Percentiles rank a stretch among this genome's conserved stretches.
These are phyloP conservation scores for Neostapfia colusana DNA, from an alignment of 176 grass and related monocot genomes.

Conservation along the genomic window DNA sequence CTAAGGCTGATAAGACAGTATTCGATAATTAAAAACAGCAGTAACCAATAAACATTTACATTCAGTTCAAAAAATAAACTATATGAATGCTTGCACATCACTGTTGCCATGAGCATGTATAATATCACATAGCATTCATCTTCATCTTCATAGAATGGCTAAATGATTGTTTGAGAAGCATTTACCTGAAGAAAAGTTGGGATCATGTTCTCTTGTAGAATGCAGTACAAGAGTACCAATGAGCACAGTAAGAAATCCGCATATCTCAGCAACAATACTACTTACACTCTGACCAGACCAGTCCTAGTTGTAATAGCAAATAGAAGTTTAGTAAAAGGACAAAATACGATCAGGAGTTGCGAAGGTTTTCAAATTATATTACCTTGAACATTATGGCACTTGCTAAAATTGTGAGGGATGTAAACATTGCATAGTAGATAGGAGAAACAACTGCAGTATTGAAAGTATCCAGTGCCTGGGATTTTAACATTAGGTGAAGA, in stretches of 20 bases:
- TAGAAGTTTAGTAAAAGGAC: background rate
- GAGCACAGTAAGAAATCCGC: conserved; percentile 89
- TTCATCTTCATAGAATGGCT: background rate
- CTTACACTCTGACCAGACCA: conserved; percentile 95
- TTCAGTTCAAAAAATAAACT: background rate
- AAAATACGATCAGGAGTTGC: background rate
- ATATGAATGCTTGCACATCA: background rate
- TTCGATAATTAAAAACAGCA: background rate
- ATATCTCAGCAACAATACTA: conserved; percentile 78
- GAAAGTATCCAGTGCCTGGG: conserved; percentile 92
- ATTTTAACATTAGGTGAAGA: background rate
- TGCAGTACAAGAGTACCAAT: conserved; percentile 78
- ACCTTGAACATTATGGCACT: conserved; percentile 99
- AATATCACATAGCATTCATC: background rate
- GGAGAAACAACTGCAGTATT: conserved; percentile 97
- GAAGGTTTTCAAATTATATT: background rate
- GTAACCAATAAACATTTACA: background rate
- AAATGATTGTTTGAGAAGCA: conserved; percentile 10
- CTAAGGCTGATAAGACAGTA: background rate
- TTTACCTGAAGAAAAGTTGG: conserved; percentile 64
- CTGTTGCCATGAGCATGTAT: background rate
- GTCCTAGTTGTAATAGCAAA: conserved; percentile 53
- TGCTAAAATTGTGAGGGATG: conserved; percentile 91
- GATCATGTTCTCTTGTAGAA: conserved; percentile 91
- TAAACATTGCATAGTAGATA: conserved; percentile 98